These are phyloP conservation scores for Lactifluus volemus DNA, from an alignment of 768 basidiomycete species.

Conservation along the genomic window DNA sequence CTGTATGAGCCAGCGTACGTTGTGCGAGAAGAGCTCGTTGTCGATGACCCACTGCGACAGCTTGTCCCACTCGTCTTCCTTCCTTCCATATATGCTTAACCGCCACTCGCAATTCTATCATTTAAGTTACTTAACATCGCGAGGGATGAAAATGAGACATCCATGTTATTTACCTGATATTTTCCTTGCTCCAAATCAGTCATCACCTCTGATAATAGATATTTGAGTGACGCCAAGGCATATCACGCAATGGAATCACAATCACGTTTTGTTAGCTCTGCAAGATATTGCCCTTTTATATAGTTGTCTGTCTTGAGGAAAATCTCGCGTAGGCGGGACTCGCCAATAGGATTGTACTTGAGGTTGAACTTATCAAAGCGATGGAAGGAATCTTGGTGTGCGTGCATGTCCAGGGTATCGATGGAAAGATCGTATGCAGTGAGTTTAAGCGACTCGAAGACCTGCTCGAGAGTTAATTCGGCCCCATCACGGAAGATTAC, in stretches of 20 bases:
- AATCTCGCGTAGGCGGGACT: slow-evolving; percentile 90
- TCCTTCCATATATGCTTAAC: slow-evolving; percentile 88
- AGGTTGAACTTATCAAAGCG: slow-evolving; percentile 98
- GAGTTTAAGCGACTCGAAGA: slow-evolving; percentile 92
- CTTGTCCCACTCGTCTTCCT: slow-evolving; percentile 89
- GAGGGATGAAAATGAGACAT: not conserved
- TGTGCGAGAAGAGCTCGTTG: slow-evolving; percentile 91
- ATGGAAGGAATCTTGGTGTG: slow-evolving; percentile 96
- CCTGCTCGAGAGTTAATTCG: slow-evolving; percentile 80
- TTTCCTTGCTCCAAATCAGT: slow-evolving; percentile 97
- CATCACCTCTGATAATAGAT: slow-evolving; percentile 70
- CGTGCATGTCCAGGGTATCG: slow-evolving; percentile 99
- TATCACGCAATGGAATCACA: not conserved
- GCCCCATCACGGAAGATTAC: slow-evolving; percentile 94
- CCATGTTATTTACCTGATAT: slow-evolving; percentile 61
- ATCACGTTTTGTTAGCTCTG: slow-evolving; percentile 85
- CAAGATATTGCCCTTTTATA: slow-evolving; percentile 86
- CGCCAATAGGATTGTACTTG: slow-evolving; percentile 96
- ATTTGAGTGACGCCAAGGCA: not conserved
- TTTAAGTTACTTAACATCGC: not conserved
- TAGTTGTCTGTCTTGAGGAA: slow-evolving; percentile 98
- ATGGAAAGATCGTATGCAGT: slow-evolving; percentile 98
- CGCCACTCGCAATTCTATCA: slow-evolving; percentile 94
- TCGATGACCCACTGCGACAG: slow-evolving; percentile 94
- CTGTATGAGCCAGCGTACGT: slow-evolving; percentile 97